Evolutionary conservation across 164 flowering plant genomes (phyloP), one percentile per base, ranked within the genome.

Genomic region (Umbellularia californica): DNA sequence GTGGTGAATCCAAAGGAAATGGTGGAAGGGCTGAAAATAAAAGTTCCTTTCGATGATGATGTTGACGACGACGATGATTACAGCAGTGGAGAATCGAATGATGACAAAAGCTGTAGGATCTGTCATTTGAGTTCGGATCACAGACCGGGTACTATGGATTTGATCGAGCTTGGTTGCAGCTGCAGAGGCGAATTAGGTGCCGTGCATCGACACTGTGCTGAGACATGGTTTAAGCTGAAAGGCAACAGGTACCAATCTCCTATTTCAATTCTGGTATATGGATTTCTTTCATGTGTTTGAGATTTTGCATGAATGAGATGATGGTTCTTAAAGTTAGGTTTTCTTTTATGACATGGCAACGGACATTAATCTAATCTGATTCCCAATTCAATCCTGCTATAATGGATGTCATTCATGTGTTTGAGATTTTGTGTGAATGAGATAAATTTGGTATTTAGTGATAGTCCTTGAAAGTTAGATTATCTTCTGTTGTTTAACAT

Each of bases 171-270:
- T 75, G 98, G 98, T 70, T 94, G 98, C 72, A 85, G 83, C 0
- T 94, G 98, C 75, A 91, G 89, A 80, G 90, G 81, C 50, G 98
- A 92, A 75, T 91, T 94, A 27, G 97, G 92, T 4, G 72, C 82
- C 75, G 90, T 92, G 0, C 97, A 94, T 80, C 75, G 66, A 55
- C 84, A 81, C 73, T 94, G 98, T 65, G 97, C 97, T 5, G 97
- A 94, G 82, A 87, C 93, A 2, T 94, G 98, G 98, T 94, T 94
- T 76, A 92, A 82, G 85, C 83, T 87, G 1, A 94, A 79, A 79
- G 98, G 98, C 66, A 89, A 91, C 82, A 91, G 97, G 98, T 94
- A 87, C 25, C 17, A 17, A n/a, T 65, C 69, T 64, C 27, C 27
- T 2, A 15, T 55, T 19, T 55, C 20, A 14, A 55, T 55, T 55